Evolutionary conservation across 208 protist genomes (phyloP).

Genomic region (Herpetomonas samuelpessoai): DNA sequence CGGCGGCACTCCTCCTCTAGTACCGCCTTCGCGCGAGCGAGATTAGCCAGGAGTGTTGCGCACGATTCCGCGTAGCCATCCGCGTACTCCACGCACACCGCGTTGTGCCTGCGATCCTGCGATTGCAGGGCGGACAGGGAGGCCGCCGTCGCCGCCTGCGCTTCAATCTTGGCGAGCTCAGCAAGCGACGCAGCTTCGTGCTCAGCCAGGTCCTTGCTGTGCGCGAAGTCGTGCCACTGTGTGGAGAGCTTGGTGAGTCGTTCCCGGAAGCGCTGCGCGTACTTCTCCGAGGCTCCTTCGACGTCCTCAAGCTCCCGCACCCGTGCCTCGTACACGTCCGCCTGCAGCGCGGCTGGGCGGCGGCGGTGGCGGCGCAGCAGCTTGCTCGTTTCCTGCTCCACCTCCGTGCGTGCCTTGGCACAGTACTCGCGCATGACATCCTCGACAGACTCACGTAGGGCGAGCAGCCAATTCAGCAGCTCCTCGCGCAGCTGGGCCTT

Average conservation of each 20-base stretch:
- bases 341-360: slow-evolving; percentile 75
- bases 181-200: slow-evolving; percentile 34
- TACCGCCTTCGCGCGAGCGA: slow-evolving; percentile 34
- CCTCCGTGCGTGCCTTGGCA: slow-evolving; percentile 15
- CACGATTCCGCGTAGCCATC: slow-evolving; percentile 41
- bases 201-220: slow-evolving; percentile 20
- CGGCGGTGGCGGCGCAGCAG: slow-evolving; percentile 74
- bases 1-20: slow-evolving; percentile 39
- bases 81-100: slow-evolving; percentile 36
- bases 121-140: slow-evolving; percentile 33
- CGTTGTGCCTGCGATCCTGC: slow-evolving; percentile 45
- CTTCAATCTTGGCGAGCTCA: slow-evolving; percentile 20
- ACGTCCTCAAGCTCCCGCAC: slow-evolving; percentile 69
- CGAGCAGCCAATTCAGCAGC: slow-evolving; percentile 49
- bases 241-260: slow-evolving; percentile 39
- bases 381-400: slow-evolving; percentile 60
- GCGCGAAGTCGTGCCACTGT: slow-evolving; percentile 30
- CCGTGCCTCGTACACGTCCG: slow-evolving; percentile 71
- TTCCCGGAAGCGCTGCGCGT: slow-evolving; percentile 49
- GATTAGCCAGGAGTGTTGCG: slow-evolving; percentile 16
- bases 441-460: slow-evolving; percentile 21
- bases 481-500: slow-evolving; percentile 39
- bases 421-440: slow-evolving; percentile 28
- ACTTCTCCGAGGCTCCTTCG: slow-evolving; percentile 43
- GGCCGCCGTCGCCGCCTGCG: slow-evolving; percentile 34